Evolutionary conservation across 768 basidiomycete genomes (phyloP), one percentile per base, ranked within the genome.

Genomic region (Mycena metata): DNA sequence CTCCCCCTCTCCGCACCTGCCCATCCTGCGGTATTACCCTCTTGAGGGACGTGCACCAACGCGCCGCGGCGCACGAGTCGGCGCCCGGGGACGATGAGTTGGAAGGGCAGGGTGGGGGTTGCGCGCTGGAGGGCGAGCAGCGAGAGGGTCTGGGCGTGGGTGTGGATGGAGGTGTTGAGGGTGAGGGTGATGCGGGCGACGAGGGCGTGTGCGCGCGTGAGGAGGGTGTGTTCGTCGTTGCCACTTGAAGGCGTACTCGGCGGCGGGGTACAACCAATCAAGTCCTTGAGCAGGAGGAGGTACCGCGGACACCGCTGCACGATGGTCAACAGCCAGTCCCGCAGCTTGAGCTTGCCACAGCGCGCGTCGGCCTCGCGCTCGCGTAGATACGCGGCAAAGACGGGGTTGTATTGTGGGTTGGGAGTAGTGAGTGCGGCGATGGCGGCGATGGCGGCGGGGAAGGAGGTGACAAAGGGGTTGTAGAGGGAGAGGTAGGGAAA

Each of bases 281-380:
- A 84, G 75, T 96, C 95, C 78, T 90, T 94, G 58, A 96, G 85
- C 13, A 96, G 82, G 13, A 96, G 84, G 10, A 95, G 85, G 76
- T 96, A 96, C 63, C 95, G 86, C 5, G 95, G 95, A 77, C 94
- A 95, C 62, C 95, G 86, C 77, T 96, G 95, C 9, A 96, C 91
- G 54, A 95, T 89, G 3, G 93, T 93, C 60, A 96, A 83, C 12
- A 96, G 85, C 90, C 95, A 96, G 75, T 95, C 93, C 10, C 91
- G 85, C 35, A 96, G 82, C 73, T 90, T 90, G 55, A 96, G 85
- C 75, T 88, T 91, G 41, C 89, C 89, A 73, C 93, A 95, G 11
- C 84, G 82, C 2, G 89, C 88, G 69, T 95, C 88, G 6, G 84
- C 81, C 76, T 96, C 94, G 73, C 90, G 90, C 21, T 79, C 79